These are phyloP conservation scores for Meyerozyma smithsonii DNA, from an alignment of 1,139 yeast genomes.

Conservation along the genomic window DNA sequence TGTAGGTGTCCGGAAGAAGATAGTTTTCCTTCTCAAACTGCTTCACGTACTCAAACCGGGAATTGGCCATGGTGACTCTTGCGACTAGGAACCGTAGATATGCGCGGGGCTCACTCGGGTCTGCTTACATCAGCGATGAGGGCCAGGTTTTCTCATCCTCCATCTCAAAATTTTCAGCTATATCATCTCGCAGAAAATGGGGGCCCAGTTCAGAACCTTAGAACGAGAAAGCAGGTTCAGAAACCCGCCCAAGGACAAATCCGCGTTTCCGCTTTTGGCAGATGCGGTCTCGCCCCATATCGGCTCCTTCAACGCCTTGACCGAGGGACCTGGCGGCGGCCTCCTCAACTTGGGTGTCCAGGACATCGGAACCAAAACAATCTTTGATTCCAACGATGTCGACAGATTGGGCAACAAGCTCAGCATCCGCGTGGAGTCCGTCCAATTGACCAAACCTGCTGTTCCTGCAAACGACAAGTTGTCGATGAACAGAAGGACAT, in stretches of 20 bases:
- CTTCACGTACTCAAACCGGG: conserved; percentile 81
- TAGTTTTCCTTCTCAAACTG: conserved; percentile 70
- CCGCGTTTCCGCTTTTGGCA: conserved; percentile 73
- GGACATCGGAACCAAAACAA: conserved; percentile 82
- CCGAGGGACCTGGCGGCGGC: conserved; percentile 85
- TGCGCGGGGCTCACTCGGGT: too few species aligned
- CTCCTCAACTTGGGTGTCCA: conserved; percentile 77
- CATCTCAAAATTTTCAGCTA: conserved; percentile 8
- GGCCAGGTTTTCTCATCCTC: neutral
- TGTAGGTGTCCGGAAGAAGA: conserved; percentile 74
- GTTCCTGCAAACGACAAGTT: conserved; percentile 73
- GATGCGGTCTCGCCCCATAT: conserved; percentile 94
- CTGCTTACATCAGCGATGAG: neutral
- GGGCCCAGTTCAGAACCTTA: conserved; percentile 71
- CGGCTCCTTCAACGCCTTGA: conserved; percentile 92
- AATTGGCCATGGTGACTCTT: conserved; percentile 77
- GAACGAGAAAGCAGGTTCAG: conserved; percentile 83
- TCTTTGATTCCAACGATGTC: conserved; percentile 70
- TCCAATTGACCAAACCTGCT: conserved; percentile 79
- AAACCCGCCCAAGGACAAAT: conserved; percentile 83
- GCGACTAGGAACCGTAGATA: too few species aligned
- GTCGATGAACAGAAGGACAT: conserved; percentile 74
- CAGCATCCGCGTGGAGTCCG: conserved; percentile 74
- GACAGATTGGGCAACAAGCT: conserved; percentile 79
- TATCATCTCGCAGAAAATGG: conserved; percentile 16